Evolutionary conservation across 148 eudicot genomes (phyloP).

Genomic region (Rhododendron ovatum): DNA sequence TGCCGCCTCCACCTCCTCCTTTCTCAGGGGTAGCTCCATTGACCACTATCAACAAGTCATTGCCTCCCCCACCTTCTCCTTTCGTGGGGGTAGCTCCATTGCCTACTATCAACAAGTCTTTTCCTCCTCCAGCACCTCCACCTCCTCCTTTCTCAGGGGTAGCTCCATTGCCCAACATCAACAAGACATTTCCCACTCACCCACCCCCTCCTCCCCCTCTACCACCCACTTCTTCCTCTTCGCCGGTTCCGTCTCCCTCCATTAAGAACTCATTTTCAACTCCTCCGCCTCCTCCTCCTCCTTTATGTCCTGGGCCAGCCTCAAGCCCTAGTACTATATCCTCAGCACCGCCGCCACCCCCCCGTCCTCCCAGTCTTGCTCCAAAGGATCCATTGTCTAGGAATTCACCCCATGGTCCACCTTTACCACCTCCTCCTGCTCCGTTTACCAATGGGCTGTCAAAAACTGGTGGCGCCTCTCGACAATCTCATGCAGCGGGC

Average conservation of each 20-base stretch:
- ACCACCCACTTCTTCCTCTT: constrained; percentile 1
- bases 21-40: not conserved
- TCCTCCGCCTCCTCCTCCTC: constrained; percentile 32
- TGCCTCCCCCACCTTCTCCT: not conserved
- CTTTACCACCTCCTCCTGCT: constrained; percentile 62
- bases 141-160: not conserved
- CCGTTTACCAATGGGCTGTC: constrained; percentile 34
- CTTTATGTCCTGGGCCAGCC: constrained; percentile 14
- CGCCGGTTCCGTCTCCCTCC: not conserved
- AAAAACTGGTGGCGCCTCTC: constrained; percentile 27
- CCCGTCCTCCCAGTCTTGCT: constrained; percentile 35
- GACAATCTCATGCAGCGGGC: constrained; percentile 29
- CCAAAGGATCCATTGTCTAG: constrained; percentile 13
- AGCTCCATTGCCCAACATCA: not conserved
- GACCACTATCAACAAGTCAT: not conserved
- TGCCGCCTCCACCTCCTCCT: constrained; percentile 22
- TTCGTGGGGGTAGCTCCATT: not conserved
- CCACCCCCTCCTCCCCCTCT: constrained; percentile 14
- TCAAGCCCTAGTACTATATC: constrained; percentile 13
- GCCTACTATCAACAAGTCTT: not conserved
- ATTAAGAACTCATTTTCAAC: constrained; percentile 8
- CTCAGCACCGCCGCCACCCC: constrained; percentile 43
- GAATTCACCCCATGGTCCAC: constrained; percentile 37
- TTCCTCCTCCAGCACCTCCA: not conserved
- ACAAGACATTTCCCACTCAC: not conserved